Conservation (phyloP, 169 alveolate genomes). For the Eimeria sp. region DNA sequence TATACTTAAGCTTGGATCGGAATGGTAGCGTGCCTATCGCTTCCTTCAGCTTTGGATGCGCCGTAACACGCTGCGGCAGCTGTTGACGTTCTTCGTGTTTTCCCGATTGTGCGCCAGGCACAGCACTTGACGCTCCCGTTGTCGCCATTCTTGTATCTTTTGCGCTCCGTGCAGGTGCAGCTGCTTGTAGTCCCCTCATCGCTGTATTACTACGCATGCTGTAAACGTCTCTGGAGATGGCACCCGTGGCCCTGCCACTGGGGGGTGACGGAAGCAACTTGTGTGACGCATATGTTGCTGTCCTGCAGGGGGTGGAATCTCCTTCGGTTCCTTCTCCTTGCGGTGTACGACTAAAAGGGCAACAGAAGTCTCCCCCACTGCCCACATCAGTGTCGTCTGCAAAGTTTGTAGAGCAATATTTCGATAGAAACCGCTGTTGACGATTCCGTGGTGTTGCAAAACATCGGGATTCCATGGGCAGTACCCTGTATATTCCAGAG, state of each 20-base stretch:
- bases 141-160: background rate
- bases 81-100: background rate
- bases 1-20: background rate
- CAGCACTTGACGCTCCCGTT: background rate
- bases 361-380: background rate
- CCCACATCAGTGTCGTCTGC: background rate
- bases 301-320: background rate
- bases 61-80: background rate
- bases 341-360: background rate
- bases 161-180: background rate
- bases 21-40: background rate
- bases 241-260: background rate
- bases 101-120: background rate
- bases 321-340: background rate
- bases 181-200: background rate
- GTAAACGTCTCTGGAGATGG: background rate
- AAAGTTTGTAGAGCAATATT: background rate
- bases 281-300: background rate
- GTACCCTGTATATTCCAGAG: background rate
- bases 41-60: slow-evolving; percentile 1
- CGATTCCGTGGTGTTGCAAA: background rate
- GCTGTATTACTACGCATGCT: background rate
- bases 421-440: background rate
- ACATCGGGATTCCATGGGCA: background rate
- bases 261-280: background rate